Evolutionary conservation across 305 asterid species (phyloP).

Genomic region (Fraxinus nigra): DNA sequence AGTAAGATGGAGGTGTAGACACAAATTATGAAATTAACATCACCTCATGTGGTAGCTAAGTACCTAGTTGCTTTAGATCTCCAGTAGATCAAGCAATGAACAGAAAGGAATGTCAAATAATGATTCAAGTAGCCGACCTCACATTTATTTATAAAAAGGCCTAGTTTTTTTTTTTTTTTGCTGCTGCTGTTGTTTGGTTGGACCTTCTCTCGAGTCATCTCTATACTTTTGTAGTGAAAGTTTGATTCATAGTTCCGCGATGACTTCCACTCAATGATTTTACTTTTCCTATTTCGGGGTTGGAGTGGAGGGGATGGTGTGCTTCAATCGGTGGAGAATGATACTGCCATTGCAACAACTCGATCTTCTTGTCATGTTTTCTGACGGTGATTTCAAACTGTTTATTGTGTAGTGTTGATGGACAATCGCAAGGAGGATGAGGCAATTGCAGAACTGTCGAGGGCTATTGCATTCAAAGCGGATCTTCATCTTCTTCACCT

Average conservation of each 20-base stretch:
- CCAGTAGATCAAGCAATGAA: background rate
- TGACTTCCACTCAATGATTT: background rate
- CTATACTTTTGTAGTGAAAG: background rate
- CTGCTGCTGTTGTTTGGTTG: background rate
- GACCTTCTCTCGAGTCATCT: background rate
- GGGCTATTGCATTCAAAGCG: conserved; percentile 89
- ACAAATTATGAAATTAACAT: background rate
- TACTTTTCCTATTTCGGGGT: background rate
- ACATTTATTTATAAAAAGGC: background rate
- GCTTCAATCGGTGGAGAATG: background rate
- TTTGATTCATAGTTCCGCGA: background rate
- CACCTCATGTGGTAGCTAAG: background rate
- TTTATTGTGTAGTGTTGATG: conserved; percentile 63
- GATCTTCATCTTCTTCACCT: conserved; percentile 93
- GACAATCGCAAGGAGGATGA: conserved; percentile 91
- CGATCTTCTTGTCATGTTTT: background rate
- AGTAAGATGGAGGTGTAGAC: background rate
- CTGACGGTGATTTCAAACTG: background rate
- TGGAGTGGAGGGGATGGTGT: background rate
- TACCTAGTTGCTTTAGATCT: background rate
- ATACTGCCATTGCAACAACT: background rate
- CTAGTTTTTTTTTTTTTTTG: background rate
- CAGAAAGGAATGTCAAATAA: background rate
- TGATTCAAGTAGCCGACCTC: background rate
- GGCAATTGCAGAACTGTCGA: conserved; percentile 84